These are phyloP conservation scores for Gentiana dahurica DNA, from an alignment of 257 asterid species.

Conservation along the genomic window DNA sequence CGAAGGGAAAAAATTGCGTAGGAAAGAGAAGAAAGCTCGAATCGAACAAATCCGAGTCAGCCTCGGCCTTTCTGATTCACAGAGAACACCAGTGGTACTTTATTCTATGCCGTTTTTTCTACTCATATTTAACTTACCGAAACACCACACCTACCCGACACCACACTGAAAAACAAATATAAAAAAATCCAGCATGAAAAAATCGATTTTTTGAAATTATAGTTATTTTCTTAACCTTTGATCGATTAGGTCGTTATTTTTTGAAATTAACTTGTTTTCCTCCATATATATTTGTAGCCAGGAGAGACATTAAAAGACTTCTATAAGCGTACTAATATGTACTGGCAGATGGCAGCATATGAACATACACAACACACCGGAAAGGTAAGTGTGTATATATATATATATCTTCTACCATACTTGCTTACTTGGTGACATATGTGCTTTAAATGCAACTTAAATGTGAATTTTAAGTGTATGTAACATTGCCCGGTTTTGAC, in stretches of 20 bases:
- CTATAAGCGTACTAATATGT: conserved; percentile 84
- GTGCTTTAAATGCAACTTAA: background rate
- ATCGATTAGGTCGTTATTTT: no score
- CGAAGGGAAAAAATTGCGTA: conserved; percentile 65
- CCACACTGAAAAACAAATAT: no score
- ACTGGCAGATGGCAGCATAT: conserved; percentile 99
- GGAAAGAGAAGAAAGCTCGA: conserved; percentile 85
- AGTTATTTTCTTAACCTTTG: no score
- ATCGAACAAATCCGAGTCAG: conserved; percentile 95
- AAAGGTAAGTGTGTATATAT: conserved; percentile 43
- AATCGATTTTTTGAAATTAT: no score
- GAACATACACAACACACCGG: conserved; percentile 99
- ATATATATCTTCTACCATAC: conserved; percentile 9
- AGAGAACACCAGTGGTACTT: conserved; percentile 85
- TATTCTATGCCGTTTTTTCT: background rate
- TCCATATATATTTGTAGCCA: conserved; percentile 31
- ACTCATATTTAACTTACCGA: no score
- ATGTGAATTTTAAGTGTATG: background rate
- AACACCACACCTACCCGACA: no score
- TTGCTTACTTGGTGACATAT: background rate
- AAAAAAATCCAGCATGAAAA: no score
- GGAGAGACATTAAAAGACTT: conserved; percentile 92
- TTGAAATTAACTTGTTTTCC: no score
- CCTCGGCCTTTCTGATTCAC: conserved; percentile 97
- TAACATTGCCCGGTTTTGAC: background rate